These are phyloP conservation scores for Pseudonitzschia pungens DNA, from an alignment of 108 stramenopile species.

Conservation along the genomic window DNA sequence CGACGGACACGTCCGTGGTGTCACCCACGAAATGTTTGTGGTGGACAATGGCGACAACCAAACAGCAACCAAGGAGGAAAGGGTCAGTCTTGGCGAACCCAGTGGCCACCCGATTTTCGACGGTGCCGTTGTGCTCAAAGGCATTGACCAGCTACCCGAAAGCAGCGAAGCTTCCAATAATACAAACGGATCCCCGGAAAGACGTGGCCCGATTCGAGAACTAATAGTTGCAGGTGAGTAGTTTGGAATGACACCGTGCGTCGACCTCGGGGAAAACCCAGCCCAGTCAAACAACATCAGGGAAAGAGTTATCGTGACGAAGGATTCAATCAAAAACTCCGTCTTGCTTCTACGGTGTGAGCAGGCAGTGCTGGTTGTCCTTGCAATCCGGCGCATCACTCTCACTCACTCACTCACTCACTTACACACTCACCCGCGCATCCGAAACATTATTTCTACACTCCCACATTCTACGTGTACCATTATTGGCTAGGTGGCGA, in stretches of 20 bases:
- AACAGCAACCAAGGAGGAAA: constrained; percentile 26
- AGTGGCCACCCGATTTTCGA: background rate
- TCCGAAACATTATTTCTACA: too few species aligned
- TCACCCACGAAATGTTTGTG: constrained; percentile 92
- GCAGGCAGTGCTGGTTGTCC: too few species aligned
- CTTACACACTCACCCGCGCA: too few species aligned
- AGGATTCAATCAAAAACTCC: too few species aligned
- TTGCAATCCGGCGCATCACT: background rate
- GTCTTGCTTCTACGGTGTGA: too few species aligned
- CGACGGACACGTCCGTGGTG: constrained; percentile 81
- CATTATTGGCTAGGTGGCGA: constrained; percentile 33
- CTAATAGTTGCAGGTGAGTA: constrained; percentile 53
- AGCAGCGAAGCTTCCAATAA: background rate
- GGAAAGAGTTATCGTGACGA: too few species aligned
- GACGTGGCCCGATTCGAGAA: constrained; percentile 47
- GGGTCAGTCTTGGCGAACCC: constrained; percentile 51
- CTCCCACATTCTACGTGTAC: too few species aligned
- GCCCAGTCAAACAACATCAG: too few species aligned
- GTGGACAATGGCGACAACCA: constrained; percentile 65
- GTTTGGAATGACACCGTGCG: background rate
- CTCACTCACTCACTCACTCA: too few species aligned
- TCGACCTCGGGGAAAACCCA: too few species aligned
- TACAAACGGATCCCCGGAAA: background rate
- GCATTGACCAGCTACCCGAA: background rate
- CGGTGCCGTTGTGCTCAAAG: background rate